phyloP scores from a whole-genome alignment of 2,329 filamentous ascomycete genomes.

The Trichoderma lentiforme region DNA sequence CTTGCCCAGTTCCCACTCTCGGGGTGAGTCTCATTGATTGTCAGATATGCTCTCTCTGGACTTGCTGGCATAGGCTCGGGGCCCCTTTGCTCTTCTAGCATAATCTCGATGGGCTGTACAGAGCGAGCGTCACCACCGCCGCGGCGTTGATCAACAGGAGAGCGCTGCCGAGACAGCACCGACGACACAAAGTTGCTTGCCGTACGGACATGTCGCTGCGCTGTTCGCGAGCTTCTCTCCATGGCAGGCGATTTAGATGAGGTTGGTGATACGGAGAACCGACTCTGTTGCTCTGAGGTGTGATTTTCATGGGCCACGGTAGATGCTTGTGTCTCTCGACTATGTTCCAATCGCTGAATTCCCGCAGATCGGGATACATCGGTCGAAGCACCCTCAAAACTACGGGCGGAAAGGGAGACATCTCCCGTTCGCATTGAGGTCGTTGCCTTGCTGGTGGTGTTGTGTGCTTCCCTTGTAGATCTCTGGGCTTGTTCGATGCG shows the following conservation, averaged over 20 bases:
- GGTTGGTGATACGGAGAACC: constrained; percentile 17
- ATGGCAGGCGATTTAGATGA: not conserved
- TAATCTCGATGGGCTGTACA: constrained; percentile 7
- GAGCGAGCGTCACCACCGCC: not conserved
- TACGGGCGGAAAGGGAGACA: not conserved
- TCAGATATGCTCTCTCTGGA: constrained; percentile 6
- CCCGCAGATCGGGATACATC: constrained; percentile 4
- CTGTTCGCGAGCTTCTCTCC: not conserved
- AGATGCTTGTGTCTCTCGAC: not conserved
- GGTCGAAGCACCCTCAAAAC: not conserved
- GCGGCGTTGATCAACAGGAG: constrained; percentile 4
- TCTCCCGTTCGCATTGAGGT: not conserved
- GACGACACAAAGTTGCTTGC: constrained; percentile 4
- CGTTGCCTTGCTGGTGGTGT: not conserved
- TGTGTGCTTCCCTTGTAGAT: not conserved
- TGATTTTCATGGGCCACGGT: not conserved
- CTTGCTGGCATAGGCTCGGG: not conserved
- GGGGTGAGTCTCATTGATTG: not conserved
- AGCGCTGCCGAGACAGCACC: constrained; percentile 10
- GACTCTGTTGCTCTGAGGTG: constrained; percentile 9
- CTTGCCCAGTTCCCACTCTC: not conserved
- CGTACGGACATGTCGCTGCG: not conserved
- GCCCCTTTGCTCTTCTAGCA: not conserved
- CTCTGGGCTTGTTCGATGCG: not conserved
- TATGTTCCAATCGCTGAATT: constrained; percentile 20